Percentiles rank a stretch among this genome's conserved stretches.
Conservation (phyloP, 768 basidiomycete species). For the Auricularia heimuer region DNA sequence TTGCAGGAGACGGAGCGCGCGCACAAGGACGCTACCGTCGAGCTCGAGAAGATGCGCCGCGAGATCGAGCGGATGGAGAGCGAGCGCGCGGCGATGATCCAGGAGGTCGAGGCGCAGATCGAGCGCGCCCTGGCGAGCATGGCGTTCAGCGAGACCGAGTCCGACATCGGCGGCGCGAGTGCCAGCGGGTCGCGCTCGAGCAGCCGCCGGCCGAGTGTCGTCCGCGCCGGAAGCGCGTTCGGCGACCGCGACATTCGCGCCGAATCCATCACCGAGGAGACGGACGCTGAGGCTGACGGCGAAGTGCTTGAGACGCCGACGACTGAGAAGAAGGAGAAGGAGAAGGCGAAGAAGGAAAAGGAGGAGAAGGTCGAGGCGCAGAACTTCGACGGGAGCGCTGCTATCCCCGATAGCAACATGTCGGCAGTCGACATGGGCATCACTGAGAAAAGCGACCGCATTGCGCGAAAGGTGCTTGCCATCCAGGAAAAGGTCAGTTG, state of each 20-base stretch:
- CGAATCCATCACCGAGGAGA: background rate
- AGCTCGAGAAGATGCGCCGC: constrained; percentile 74
- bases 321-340: constrained; percentile 41
- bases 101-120: constrained; percentile 89
- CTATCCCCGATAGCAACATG: constrained; percentile 66
- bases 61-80: constrained; percentile 83
- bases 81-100: constrained; percentile 81
- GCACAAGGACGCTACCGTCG: constrained; percentile 68
- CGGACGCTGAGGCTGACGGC: constrained; percentile 25
- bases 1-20: constrained; percentile 73
- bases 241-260: constrained; percentile 9
- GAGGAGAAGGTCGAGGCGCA: constrained; percentile 31
- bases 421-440: constrained; percentile 80
- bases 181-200: constrained; percentile 46
- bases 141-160: constrained; percentile 66
- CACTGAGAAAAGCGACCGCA: constrained; percentile 74
- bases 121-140: constrained; percentile 78
- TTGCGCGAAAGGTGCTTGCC: constrained; percentile 77
- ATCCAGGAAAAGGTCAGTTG: constrained; percentile 79
- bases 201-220: constrained; percentile 52
- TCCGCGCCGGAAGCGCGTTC: constrained; percentile 42
- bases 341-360: constrained; percentile 47
- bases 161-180: constrained; percentile 22
- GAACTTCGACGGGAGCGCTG: constrained; percentile 60
- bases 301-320: constrained; percentile 11